Base-by-base conservation (phyloP, 495 filamentous ascomycete genomes). In the Cryomyces antarcticus region DNA sequence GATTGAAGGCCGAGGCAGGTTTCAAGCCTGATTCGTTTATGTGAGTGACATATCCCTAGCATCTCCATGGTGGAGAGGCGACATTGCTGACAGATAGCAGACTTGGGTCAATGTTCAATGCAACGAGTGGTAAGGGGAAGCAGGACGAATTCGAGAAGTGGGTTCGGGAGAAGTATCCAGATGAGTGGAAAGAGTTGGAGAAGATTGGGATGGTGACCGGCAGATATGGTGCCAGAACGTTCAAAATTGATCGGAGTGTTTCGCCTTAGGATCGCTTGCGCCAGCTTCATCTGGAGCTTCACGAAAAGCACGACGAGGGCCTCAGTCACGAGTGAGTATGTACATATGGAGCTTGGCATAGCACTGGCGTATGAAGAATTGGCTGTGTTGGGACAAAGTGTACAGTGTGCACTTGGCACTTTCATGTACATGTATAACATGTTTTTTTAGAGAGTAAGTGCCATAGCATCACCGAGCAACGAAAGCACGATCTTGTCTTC, bases 31-130 rank as follows among this genome's bases (percentile, higher is more conserved):
- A 77, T 51, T 56, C 62, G 38, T 67, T 74, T 47, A 74, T 77
- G 86, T 93, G 61, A 73, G 83, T 77, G 27, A 17, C 5, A 28
- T 43, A 17, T 36, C 44, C 31, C 39, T 45, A 12, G 48, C 28
- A 28, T 30, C 12, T 31, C 7, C 27, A n/a, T 31, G 30, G 49
- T 56, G 43, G 56, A 41, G 34, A 28, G n/a, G n/a, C 5, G 27
- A 11, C 9, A 30, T 33, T 54, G 33, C 52, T 65, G 45, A 62
- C 43, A 34, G 29, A 47, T 7, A 13, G 0, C 33, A 86, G 81
- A 29, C 60, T 88, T 38, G 80, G 74, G 11, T 65, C 75, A 7
- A 68, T 86, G 43, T 86, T 78, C 53, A 88, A 86, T 49, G 77
- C 73, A 1, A 67, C 78, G 4, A 72, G 69, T 0, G 68, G 68